Evolutionary conservation across 257 asterid genomes (phyloP).

Genomic region (Misopates orontium): DNA sequence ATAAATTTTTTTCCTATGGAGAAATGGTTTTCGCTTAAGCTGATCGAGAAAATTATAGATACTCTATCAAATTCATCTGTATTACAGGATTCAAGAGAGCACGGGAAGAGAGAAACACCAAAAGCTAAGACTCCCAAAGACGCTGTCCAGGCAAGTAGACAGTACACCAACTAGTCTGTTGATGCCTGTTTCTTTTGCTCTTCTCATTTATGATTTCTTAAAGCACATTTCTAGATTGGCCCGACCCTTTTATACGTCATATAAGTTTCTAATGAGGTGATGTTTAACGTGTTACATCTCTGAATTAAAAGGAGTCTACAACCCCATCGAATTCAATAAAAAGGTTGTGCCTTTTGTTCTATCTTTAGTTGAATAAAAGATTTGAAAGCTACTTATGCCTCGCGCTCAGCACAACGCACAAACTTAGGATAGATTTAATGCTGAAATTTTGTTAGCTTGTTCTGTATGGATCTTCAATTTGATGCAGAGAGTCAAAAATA

Average conservation of each 20-base stretch:
- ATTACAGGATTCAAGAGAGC: constrained; percentile 68
- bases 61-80: constrained; percentile 28
- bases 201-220: not conserved
- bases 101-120: constrained; percentile 60
- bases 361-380: not conserved
- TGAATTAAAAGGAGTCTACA: not conserved
- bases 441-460: constrained; percentile 22
- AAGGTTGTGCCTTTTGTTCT: too few species aligned
- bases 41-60: constrained; percentile 19
- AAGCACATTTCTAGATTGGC: not conserved
- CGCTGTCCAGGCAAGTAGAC: constrained; percentile 55
- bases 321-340: too few species aligned
- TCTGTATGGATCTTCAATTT: constrained; percentile 29
- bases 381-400: constrained; percentile 4
- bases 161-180: constrained; percentile 24
- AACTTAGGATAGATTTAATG: not conserved
- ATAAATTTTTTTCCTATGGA: not conserved
- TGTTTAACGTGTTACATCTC: not conserved
- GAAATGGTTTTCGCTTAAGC: constrained; percentile 11
- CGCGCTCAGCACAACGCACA: constrained; percentile 2
- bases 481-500: constrained; percentile 54
- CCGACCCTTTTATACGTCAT: constrained; percentile 4
- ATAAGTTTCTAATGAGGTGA: not conserved
- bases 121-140: constrained; percentile 59
- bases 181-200: constrained; percentile 15